phyloP scores from a whole-genome alignment of 2,329 filamentous ascomycete genomes.

The Trichoderma sp. region DNA sequence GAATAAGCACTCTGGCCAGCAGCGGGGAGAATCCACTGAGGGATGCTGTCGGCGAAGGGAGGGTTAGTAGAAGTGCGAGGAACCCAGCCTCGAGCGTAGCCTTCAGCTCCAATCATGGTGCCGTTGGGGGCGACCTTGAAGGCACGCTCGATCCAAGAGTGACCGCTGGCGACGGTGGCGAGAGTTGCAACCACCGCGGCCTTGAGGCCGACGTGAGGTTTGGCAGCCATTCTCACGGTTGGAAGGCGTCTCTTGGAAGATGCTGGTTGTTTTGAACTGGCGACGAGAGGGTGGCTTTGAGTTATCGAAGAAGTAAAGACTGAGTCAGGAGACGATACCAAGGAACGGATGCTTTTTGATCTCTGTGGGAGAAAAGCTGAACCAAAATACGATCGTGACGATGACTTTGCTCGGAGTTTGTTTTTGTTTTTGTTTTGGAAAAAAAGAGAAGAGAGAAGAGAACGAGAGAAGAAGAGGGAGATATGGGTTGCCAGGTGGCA shows the following conservation, averaged over 20 bases:
- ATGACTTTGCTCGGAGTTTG: neutral
- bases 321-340: conserved; percentile 3
- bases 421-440: conserved; percentile 3
- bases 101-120: conserved; percentile 65
- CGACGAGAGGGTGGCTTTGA: neutral
- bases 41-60: conserved; percentile 56
- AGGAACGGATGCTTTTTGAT: conserved; percentile 17
- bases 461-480: neutral
- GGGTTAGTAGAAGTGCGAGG: conserved; percentile 50
- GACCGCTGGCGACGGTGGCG: conserved; percentile 45
- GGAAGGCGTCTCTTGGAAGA: conserved; percentile 16
- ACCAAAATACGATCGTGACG: conserved; percentile 16
- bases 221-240: conserved; percentile 4
- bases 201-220: conserved; percentile 24
- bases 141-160: conserved; percentile 82
- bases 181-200: conserved; percentile 34
- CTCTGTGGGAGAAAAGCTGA: conserved; percentile 20
- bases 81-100: conserved; percentile 72
- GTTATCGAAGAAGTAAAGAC: conserved; percentile 12
- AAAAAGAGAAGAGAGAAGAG: conserved; percentile 4
- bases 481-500: conserved; percentile 15
- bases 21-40: conserved; percentile 63
- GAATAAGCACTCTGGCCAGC: conserved; percentile 62
- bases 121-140: conserved; percentile 71
- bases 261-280: neutral